These are phyloP conservation scores for Plasmodium inui DNA, from an alignment of 169 alveolate genomes.

Conservation along the genomic window DNA sequence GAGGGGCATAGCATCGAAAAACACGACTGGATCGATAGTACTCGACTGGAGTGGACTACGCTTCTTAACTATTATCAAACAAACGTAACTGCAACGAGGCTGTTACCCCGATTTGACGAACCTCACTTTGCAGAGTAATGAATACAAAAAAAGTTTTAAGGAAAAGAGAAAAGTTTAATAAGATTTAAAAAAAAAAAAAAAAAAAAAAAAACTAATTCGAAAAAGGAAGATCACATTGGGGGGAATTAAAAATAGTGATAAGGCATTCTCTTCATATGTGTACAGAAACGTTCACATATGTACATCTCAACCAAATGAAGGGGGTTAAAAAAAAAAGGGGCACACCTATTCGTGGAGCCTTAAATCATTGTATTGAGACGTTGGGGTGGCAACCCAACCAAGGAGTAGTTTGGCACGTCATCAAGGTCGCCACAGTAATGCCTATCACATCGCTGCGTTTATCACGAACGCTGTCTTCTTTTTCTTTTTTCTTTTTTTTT, in stretches of 20 bases:
- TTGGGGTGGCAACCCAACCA: neutral
- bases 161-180: neutral
- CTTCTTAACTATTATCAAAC: neutral
- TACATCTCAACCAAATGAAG: neutral
- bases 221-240: neutral
- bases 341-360: neutral
- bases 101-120: neutral
- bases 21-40: neutral
- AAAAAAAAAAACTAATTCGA: neutral
- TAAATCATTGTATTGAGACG: neutral
- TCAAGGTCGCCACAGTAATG: neutral
- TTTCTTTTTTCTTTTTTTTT: neutral
- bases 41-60: neutral
- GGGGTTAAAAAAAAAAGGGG: neutral
- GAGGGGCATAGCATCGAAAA: neutral
- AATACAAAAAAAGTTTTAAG: conserved; percentile 9
- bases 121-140: neutral
- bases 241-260: neutral
- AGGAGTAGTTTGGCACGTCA: neutral
- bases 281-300: neutral
- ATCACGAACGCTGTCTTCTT: neutral
- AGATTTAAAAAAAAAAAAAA: neutral
- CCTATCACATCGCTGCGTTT: neutral
- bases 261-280: neutral
- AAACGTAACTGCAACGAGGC: neutral